Conservation (phyloP, 345 rosid genomes). For the Dipteronia dyeriana region DNA sequence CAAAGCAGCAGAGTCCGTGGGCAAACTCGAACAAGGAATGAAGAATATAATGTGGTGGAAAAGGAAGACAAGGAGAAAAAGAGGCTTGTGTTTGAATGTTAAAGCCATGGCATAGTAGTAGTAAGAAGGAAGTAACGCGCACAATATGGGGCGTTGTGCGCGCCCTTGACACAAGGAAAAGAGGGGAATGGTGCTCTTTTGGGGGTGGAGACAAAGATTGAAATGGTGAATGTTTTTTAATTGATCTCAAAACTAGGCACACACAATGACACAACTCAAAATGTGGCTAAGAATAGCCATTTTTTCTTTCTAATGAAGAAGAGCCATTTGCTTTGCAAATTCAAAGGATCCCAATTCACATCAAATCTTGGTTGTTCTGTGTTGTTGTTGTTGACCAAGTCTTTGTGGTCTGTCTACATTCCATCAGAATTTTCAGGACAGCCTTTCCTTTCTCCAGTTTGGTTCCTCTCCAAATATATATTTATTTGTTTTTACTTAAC, state of each 20-base stretch:
- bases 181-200: constrained; percentile 1
- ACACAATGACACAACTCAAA: neutral
- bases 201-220: constrained; percentile 10
- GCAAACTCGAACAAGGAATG: constrained; percentile 26
- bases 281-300: neutral
- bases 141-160: constrained; percentile 53
- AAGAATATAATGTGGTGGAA: neutral
- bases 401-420: too few relatives aligned
- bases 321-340: neutral
- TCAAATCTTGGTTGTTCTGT: too few relatives aligned
- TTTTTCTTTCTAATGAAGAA: neutral
- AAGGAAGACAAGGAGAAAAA: neutral
- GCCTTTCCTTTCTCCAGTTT: too few relatives aligned
- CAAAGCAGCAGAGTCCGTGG: constrained; percentile 28
- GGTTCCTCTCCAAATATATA: too few relatives aligned
- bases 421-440: too few relatives aligned
- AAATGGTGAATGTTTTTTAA: neutral
- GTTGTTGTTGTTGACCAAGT: too few relatives aligned
- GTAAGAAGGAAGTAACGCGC: constrained; percentile 38
- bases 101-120: constrained; percentile 20
- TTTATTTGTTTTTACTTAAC: too few relatives aligned
- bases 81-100: neutral
- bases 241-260: neutral
- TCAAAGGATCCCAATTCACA: neutral
- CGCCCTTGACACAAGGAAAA: constrained; percentile 52